Evolutionary conservation across 2,329 filamentous ascomycete species (phyloP), one percentile per base, ranked within the genome.

Genomic region (Fusarium armeniacum): DNA sequence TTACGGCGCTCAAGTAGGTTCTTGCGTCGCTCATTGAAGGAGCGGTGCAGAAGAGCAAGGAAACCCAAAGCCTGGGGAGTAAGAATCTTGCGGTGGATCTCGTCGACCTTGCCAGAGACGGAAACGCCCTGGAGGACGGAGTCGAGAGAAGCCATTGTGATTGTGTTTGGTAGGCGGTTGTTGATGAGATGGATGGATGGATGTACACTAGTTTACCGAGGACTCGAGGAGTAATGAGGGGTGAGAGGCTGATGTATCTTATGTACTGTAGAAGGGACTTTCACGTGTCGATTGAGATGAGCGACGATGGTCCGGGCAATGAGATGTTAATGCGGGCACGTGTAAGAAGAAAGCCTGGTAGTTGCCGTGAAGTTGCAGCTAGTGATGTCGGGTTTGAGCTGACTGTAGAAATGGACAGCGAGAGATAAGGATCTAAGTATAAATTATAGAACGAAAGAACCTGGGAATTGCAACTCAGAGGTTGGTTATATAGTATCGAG

Each of bases 1-100:
- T 91, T 88, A 76, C 96, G 93, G 77, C 94, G 90, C 83, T 98
- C 91, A 57, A 99, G 89, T 44, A 99, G 89, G 50, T 87, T 85
- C 86, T 97, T 97, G 82, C 96, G 93, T 58, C 91, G 95, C 70
- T 81, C 84, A 81, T 98, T 97, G 87, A 98, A 98, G 71, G 94
- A 93, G 78, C 95, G 91, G 84, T 99, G 96, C 76, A 99, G 89
- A 70, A 98, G 90, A 38, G 95, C 93, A 65, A 99, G 89, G 86
- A 98, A 99, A 69, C 93, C 92, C 71, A 93, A 90, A 58, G 95
- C 95, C 72, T 97, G 89, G 75, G 94, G 95, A 69, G 90, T 97
- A 72, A 98, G 88, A 80, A 99, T 97, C 86, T 97, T 95, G 83
- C 89, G 90, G 80, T 94, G 91, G 74, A 91, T 84, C 63, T 95